Evolutionary conservation across 2,329 filamentous ascomycete species (phyloP).

Genomic region (Trichophyton mentagrophytes): DNA sequence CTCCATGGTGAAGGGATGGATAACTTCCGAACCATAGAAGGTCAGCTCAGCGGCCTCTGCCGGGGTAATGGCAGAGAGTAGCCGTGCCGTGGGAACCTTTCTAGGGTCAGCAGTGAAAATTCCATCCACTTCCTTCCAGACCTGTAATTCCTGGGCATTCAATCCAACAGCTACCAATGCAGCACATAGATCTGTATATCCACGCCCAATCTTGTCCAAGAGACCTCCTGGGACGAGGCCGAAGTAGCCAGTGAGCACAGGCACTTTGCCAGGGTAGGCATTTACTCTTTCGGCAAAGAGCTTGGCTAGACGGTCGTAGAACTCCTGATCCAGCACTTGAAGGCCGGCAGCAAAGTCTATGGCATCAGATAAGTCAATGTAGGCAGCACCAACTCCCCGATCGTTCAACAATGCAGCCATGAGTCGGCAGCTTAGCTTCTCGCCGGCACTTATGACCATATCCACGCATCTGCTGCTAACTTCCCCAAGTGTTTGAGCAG

Average conservation of each 20-base stretch:
- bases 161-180: conserved; percentile 81
- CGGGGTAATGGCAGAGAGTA: conserved; percentile 81
- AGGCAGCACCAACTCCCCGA: conserved; percentile 68
- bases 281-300: conserved; percentile 52
- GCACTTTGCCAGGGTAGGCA: conserved; percentile 54
- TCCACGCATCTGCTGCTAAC: conserved; percentile 69
- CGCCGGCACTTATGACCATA: conserved; percentile 84
- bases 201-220: conserved; percentile 81
- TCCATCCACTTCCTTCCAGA: conserved; percentile 98
- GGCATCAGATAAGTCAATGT: conserved; percentile 75
- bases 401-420: conserved; percentile 78
- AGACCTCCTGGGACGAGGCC: conserved; percentile 83
- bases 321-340: conserved; percentile 49
- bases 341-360: conserved; percentile 51
- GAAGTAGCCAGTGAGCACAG: conserved; percentile 86
- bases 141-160: conserved; percentile 77
- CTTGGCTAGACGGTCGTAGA: conserved; percentile 54
- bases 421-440: conserved; percentile 88
- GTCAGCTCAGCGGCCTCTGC: conserved; percentile 93
- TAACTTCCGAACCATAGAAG: conserved; percentile 89
- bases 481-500: conserved; percentile 49
- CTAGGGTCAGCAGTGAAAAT: conserved; percentile 80
- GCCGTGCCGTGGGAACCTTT: conserved; percentile 81
- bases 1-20: conserved; percentile 98
- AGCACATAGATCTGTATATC: conserved; percentile 93